Evolutionary conservation across 257 asterid species (phyloP).

Genomic region (Coffea eugenioides): DNA sequence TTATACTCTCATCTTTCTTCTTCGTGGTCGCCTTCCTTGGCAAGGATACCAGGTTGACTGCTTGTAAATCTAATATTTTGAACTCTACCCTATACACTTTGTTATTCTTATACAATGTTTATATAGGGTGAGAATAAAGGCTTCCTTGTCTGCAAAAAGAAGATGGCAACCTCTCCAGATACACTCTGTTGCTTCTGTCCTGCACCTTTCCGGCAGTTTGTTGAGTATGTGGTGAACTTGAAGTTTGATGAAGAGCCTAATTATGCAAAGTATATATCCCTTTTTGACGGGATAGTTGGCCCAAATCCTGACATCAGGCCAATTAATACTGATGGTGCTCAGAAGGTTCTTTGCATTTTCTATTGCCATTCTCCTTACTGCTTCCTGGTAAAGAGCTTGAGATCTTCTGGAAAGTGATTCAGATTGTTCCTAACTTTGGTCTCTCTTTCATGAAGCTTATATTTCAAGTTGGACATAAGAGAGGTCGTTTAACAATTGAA

Average conservation of each 20-base stretch:
- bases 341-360: constrained; percentile 45
- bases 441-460: constrained; percentile 44
- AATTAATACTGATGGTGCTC: constrained; percentile 86
- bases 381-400: not conserved
- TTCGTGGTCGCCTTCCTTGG: constrained; percentile 90
- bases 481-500: constrained; percentile 58
- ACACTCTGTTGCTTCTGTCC: constrained; percentile 71
- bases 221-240: constrained; percentile 72
- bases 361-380: too few relatives aligned
- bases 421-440: constrained; percentile 24
- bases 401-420: not conserved
- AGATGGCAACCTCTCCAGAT: constrained; percentile 80
- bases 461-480: constrained; percentile 70
- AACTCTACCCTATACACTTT: constrained; percentile 6
- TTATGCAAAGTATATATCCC: constrained; percentile 67
- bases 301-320: constrained; percentile 77
- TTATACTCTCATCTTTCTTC: constrained; percentile 73
- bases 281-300: constrained; percentile 73
- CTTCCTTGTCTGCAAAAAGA: constrained; percentile 81
- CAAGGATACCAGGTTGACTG: constrained; percentile 79
- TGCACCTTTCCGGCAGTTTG: constrained; percentile 53
- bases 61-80: not conserved
- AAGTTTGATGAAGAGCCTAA: constrained; percentile 85
- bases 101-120: not conserved
- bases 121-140: constrained; percentile 82